Percentiles rank a stretch among this genome's conserved stretches.
phyloP scores from a whole-genome alignment of 768 basidiomycete species.

The Xerocomellus intermedius region DNA sequence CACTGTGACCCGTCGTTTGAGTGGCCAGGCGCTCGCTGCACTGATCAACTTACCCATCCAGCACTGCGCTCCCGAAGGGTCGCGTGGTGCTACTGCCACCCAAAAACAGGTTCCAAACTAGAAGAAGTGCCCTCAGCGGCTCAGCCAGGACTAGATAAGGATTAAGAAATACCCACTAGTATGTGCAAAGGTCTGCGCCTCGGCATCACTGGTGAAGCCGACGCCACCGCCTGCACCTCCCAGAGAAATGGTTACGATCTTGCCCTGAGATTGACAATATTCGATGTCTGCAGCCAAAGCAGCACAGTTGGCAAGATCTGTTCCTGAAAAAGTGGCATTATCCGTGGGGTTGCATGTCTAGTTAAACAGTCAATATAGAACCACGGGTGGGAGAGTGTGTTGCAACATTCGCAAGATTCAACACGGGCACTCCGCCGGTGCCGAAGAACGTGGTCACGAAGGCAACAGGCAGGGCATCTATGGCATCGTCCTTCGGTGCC shows the following conservation, averaged over 20 bases:
- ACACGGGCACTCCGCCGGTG: conserved; percentile 56
- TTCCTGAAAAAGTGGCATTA: conserved; percentile 42
- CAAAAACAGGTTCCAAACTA: conserved; percentile 47
- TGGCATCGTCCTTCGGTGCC: conserved; percentile 52
- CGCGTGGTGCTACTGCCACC: conserved; percentile 43
- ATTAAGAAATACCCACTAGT: conserved; percentile 17
- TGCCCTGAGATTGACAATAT: conserved; percentile 45
- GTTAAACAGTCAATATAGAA: not conserved
- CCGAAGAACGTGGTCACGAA: conserved; percentile 68
- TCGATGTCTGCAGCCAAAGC: conserved; percentile 42
- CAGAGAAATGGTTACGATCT: conserved; percentile 46
- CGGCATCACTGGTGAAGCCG: conserved; percentile 37
- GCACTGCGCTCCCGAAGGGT: conserved; percentile 45
- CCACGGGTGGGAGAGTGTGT: not conserved
- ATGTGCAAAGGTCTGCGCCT: conserved; percentile 35
- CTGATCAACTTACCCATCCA: conserved; percentile 40
- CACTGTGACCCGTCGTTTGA: conserved; percentile 28
- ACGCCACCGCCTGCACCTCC: conserved; percentile 44
- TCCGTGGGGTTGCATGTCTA: conserved; percentile 43
- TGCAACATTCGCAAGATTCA: conserved; percentile 67
- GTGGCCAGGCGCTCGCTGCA: not conserved
- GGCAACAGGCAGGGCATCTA: conserved; percentile 69
- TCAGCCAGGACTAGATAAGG: conserved; percentile 7
- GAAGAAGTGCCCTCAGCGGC: not conserved
- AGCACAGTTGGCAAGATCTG: conserved; percentile 39